Base-by-base conservation (phyloP, 495 filamentous ascomycete species). In the Trichoderma asperelloides region DNA sequence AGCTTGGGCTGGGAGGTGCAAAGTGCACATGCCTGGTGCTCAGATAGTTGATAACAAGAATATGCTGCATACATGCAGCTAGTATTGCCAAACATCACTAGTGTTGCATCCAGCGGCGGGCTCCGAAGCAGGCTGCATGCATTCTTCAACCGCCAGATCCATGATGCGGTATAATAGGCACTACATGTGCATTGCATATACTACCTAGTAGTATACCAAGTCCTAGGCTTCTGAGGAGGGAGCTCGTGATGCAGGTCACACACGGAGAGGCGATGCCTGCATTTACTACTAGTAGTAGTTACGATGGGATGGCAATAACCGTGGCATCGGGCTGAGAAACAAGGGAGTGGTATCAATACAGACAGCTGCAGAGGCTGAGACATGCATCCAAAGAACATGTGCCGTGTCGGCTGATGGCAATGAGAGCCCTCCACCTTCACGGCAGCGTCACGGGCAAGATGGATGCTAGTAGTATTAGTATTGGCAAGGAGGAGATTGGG, bases 221-320 rank as follows among this genome's bases (percentile, higher is more conserved):
- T n/a, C n/a, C n/a, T n/a, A n/a, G n/a, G n/a, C n/a, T n/a, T n/a
- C n/a, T n/a, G n/a, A n/a, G 21, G 47, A 12, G n/a, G 16, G 55
- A 21, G 55, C 55, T 60, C 55, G 55, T 60, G 55, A 60, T 60
- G 55, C 25, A 60, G 25, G 55, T 60, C 55, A 60, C 55, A 60
- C 55, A 28, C 3, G 16, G 55, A 27, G 3, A 23, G 13, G 2
- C 25, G 49, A 60, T 30, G 55, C 13, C 55, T 60, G 55, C 55
- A 28, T 60, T 25, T 18, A 25, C 55, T 30, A 27, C n/a, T 51
- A 15, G 40, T 43, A 15, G 40, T 43, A n/a, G 43, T 47, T 47
- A 45, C 41, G 12, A 45, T 12, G 39, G 12, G 39, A 40, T 9
- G 5, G n/a, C n/a, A 21, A 51, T 18, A 21, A 21, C 43, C n/a